A percentile compares a stretch with the other conserved stretches of the same genome.
Conservation (phyloP, 2,329 filamentous ascomycete genomes). For the Colletotrichum trifolii region DNA sequence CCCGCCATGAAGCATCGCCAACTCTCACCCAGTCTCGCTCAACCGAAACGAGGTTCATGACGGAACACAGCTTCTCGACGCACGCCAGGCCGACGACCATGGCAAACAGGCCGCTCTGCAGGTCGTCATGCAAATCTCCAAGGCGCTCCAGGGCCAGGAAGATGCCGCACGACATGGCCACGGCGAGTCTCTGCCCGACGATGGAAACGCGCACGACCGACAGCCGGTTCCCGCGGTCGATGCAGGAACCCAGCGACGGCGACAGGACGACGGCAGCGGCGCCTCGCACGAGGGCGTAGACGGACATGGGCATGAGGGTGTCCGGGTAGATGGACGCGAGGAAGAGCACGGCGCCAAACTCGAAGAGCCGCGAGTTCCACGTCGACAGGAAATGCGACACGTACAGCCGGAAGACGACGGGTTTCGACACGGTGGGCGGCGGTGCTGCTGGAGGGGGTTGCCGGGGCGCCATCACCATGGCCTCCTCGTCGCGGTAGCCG, state of each 20-base stretch:
- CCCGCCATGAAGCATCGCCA: no score
- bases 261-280: conserved; percentile 68
- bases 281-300: conserved; percentile 74
- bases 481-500: conserved; percentile 10
- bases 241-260: conserved; percentile 65
- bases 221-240: conserved; percentile 67
- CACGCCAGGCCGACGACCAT: conserved; percentile 61
- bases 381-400: conserved; percentile 70
- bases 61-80: conserved; percentile 18
- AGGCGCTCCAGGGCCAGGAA: conserved; percentile 51
- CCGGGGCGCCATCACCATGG: conserved; percentile 3
- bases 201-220: conserved; percentile 63
- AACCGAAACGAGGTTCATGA: conserved; percentile 18
- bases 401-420: conserved; percentile 54
- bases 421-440: neutral
- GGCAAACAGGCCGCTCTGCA: conserved; percentile 45
- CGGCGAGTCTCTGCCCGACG: conserved; percentile 54
- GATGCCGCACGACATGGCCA: conserved; percentile 58
- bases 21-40: conserved; percentile 12
- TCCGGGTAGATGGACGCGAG: conserved; percentile 65
- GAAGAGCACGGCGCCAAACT: conserved; percentile 71
- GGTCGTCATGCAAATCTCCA: conserved; percentile 2
- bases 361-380: conserved; percentile 73
- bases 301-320: conserved; percentile 73
- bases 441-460: neutral